Base-by-base conservation (phyloP, 2,329 filamentous ascomycete genomes). In the Endoconidiophora laricicola region DNA sequence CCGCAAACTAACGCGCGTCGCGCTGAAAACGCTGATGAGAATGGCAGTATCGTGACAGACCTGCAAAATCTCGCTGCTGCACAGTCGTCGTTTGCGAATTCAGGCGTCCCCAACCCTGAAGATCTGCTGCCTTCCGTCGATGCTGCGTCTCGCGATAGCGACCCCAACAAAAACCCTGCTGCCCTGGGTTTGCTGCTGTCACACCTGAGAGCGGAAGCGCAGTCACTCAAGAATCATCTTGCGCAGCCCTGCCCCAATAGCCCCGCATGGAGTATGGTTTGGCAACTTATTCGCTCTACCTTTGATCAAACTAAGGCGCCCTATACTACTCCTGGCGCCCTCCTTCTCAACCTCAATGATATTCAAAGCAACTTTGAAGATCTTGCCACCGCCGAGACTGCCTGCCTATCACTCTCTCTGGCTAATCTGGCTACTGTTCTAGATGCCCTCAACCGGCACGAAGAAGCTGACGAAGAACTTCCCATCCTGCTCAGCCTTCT, bases 371-470 rank as follows among this genome's bases (percentile, higher is more conserved):
- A 47, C 9, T 46, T 54, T 23, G 43, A 48, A 16, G 37, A 48
- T 3, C 20, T 39, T 12, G 45, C 41, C 7, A 48, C 43, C 20
- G 26, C 22, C 24, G 16, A 55, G 51, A 20, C 48, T 39, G 6
- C 53, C 29, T 12, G 45, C 20, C 39, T 54, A 18, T 54, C 57
- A 12, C 55, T 65, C 14, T 60, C 58, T 3, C 56, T 58, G 24
- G 62, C 62, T 23, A 69, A 69, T 49, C 57, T 65, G 4, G 63
- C 61, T 20, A 58, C 59, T 3, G 58, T 65, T 5, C 58, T 66
- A 9, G 59, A 65, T 47, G 48, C 54, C 18, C 47, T 60, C 4
- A 46, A 22, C 43, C 24, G 46, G 46, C 33, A 51, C 49, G 16
- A 54, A 55, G 6, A 44, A 53, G 22, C 50, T 33, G 18, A 51